Percentiles rank a stretch among this genome's conserved stretches.
Conservation (phyloP, 371 early-diverging fungal genomes). For the Haplosporangium sp. region DNA sequence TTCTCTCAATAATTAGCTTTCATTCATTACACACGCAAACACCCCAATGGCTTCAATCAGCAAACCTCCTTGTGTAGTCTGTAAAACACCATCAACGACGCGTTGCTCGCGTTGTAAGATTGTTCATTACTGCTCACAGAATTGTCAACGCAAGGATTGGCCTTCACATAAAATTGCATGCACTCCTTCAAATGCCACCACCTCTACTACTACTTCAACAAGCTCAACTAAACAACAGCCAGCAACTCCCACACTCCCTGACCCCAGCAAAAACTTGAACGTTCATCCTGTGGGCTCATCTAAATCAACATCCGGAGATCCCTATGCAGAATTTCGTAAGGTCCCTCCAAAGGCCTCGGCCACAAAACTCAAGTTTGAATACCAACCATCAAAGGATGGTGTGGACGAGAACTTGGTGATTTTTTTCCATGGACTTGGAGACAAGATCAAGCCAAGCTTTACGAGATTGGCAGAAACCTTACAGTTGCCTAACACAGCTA, state of each 20-base stretch:
- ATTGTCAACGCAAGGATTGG: constrained; percentile 53
- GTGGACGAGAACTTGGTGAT: constrained; percentile 78
- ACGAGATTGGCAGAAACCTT: constrained; percentile 67
- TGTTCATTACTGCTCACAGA: constrained; percentile 43
- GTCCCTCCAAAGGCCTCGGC: constrained; percentile 10
- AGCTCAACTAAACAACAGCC: not conserved
- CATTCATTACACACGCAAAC: too few relatives aligned
- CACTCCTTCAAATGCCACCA: constrained; percentile 18
- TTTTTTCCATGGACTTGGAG: constrained; percentile 80
- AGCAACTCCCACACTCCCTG: constrained; percentile 16
- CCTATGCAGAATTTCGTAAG: constrained; percentile 11
- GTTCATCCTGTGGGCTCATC: not conserved
- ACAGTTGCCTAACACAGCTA: constrained; percentile 77
- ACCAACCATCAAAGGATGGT: constrained; percentile 66
- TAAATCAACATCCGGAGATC: not conserved
- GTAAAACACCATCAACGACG: constrained; percentile 33
- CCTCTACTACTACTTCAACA: constrained; percentile 3
- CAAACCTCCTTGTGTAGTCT: constrained; percentile 38
- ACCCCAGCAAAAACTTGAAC: constrained; percentile 21
- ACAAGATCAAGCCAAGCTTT: constrained; percentile 68
- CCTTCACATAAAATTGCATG: constrained; percentile 44
- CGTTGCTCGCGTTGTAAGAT: constrained; percentile 51
- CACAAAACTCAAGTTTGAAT: constrained; percentile 61
- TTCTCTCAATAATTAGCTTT: too few relatives aligned
- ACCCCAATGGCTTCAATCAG: not conserved